Percentiles rank a stretch among this genome's conserved stretches.
Conservation (phyloP, 2,329 filamentous ascomycete species). For the Aspergillus brasiliensis region DNA sequence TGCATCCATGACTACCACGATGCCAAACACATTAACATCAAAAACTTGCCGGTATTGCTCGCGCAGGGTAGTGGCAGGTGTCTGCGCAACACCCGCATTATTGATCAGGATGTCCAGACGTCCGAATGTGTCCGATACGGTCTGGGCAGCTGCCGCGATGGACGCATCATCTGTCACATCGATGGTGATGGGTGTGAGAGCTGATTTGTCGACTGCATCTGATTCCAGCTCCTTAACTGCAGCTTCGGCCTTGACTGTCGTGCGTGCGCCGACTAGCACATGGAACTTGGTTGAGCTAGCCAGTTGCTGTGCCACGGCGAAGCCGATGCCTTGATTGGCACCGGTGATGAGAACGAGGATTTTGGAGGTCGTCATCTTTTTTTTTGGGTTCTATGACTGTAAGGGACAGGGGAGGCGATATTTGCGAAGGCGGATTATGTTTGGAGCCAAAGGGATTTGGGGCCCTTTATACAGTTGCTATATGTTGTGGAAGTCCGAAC, state of each 20-base stretch:
- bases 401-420: background rate
- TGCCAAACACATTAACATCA: conserved; percentile 5
- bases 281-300: conserved; percentile 3
- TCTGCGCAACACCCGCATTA: conserved; percentile 5
- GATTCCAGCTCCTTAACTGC: conserved; percentile 1
- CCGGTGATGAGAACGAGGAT: conserved; percentile 9
- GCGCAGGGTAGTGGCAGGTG: background rate
- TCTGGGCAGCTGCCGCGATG: background rate
- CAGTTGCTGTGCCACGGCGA: background rate
- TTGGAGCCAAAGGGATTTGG: background rate
- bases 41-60: conserved; percentile 5
- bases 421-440: no score
- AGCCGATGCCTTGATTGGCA: conserved; percentile 9
- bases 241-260: background rate
- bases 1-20: background rate
- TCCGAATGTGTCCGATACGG: background rate
- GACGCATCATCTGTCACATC: conserved; percentile 1
- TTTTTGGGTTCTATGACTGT: no score
- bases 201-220: background rate
- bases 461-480: background rate
- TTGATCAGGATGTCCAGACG: conserved; percentile 9
- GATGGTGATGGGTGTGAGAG: conserved; percentile 4
- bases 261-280: conserved; percentile 6
- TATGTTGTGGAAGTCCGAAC: background rate
- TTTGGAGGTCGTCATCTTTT: background rate